A percentile compares a stretch with the other conserved stretches of the same genome.
phyloP scores from a whole-genome alignment of 208 protist genomes.

The Naegleria fowleri region DNA sequence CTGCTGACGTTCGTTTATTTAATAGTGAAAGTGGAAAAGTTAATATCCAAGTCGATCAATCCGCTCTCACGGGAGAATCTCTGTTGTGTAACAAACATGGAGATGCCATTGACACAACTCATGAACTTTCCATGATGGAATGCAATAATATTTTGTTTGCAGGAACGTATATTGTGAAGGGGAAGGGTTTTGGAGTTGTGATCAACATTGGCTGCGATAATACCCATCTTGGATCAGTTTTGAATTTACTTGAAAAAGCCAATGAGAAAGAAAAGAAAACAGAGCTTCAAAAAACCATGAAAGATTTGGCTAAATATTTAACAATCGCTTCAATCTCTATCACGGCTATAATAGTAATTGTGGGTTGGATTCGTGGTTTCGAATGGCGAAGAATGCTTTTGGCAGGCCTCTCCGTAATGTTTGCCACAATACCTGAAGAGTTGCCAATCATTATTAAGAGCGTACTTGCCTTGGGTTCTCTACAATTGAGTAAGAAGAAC shows the following conservation, averaged over 20 bases:
- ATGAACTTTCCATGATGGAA: constrained; percentile 58
- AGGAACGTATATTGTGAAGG: constrained; percentile 74
- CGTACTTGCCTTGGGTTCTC: background rate
- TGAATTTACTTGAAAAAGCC: background rate
- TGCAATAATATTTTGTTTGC: constrained; percentile 67
- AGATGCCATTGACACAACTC: background rate
- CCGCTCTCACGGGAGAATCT: background rate
- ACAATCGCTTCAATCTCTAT: background rate
- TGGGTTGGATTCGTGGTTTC: background rate
- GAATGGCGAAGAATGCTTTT: background rate
- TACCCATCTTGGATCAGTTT: constrained; percentile 77
- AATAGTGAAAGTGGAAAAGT: constrained; percentile 48
- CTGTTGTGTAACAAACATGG: background rate
- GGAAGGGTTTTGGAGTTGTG: constrained; percentile 64
- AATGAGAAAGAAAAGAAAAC: constrained; percentile 2
- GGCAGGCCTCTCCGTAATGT: background rate
- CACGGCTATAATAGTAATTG: background rate
- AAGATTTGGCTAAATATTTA: constrained; percentile 11
- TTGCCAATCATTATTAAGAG: constrained; percentile 13
- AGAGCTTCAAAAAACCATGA: background rate
- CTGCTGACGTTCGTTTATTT: constrained; percentile 85
- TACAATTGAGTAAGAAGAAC: background rate
- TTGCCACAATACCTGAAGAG: background rate
- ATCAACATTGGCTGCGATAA: constrained; percentile 53
- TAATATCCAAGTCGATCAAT: background rate